Base-by-base conservation (phyloP, 2,329 filamentous ascomycete genomes). In the Beauveria bassiana region DNA sequence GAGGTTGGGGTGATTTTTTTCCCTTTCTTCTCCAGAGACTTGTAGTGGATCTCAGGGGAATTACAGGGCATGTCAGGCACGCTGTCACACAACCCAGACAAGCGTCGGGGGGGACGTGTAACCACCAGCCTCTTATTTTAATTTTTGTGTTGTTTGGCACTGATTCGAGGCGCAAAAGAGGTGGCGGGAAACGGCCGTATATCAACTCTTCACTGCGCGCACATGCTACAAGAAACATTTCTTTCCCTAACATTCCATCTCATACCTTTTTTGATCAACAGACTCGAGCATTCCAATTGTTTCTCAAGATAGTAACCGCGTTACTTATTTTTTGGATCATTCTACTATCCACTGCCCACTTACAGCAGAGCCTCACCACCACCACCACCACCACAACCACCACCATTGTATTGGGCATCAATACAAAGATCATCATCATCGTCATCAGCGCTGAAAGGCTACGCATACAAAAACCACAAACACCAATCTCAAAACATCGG, bases 131-230 rank as follows among this genome's bases (percentile, higher is more conserved):
- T 28, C 51, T 47, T 46, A 26, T 14, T 42, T 49, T 28, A 24
- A 58, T 31, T 22, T 38, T 40, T 40, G 9, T 49, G 4, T 18
- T 49, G 12, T 18, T 26, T 31, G 34, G 12, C 12, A 38, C 34
- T 31, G 20, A 12, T 20, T 20, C n/a, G 24, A 28, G 10, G 26
- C 47, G 26, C 46, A 62, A 62, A 62, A 62, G 24, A 55, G 61
- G 61, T 62, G 61, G 61, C 61, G 61, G 61, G 61, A 49, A 31
- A 47, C 20, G 20, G 28, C 28, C 18, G 55, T 59, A 59, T 59
- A 59, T 59, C 56, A 59, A 40, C 34, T 43, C 42, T n/a, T 28
- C 18, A 8, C 24, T 26, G 47, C 47, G 24, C 24, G 43, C 28
- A 16, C 24, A 18, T 12, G 8, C 9, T 38, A 3, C 12, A 18